phyloP scores from a whole-genome alignment of 805 yeast genomes.

The Candida ovalis region DNA sequence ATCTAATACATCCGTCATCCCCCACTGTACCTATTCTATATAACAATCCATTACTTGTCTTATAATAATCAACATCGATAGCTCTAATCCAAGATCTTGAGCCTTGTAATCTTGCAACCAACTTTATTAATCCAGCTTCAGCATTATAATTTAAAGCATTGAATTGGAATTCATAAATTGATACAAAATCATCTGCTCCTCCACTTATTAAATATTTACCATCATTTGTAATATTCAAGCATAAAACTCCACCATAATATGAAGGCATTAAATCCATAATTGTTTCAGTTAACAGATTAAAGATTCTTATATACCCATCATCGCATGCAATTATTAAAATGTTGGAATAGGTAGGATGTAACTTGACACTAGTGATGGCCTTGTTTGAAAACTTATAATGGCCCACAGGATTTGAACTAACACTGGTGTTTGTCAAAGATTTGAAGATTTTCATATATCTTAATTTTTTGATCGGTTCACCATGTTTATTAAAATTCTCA shows the following conservation, averaged over 20 bases:
- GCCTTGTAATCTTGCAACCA: constrained; percentile 38
- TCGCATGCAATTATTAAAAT: constrained; percentile 52
- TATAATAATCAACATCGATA: constrained; percentile 40
- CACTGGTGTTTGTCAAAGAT: constrained; percentile 5
- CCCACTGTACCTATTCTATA: constrained; percentile 53
- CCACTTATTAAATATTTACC: constrained; percentile 46
- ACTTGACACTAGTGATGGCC: constrained; percentile 48
- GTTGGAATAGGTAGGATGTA: constrained; percentile 39
- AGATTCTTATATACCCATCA: constrained; percentile 59
- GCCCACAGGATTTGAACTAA: constrained; percentile 42
- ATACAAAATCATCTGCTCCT: constrained; percentile 50
- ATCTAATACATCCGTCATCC: constrained; percentile 48
- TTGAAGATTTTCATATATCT: constrained; percentile 33
- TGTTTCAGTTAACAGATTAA: constrained; percentile 44
- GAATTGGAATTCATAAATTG: constrained; percentile 37
- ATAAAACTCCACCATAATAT: constrained; percentile 61
- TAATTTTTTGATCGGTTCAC: constrained; percentile 26
- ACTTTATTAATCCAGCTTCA: constrained; percentile 19
- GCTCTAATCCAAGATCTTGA: constrained; percentile 49
- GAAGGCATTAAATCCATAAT: constrained; percentile 55
- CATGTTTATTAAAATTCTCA: constrained; percentile 24
- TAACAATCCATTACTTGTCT: constrained; percentile 28
- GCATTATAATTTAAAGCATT: constrained; percentile 1
- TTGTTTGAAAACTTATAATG: constrained; percentile 60
- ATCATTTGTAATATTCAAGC: constrained; percentile 46